Evolutionary conservation across 371 early-diverging fungal species (phyloP).

Genomic region (Spraguea lophii): DNA sequence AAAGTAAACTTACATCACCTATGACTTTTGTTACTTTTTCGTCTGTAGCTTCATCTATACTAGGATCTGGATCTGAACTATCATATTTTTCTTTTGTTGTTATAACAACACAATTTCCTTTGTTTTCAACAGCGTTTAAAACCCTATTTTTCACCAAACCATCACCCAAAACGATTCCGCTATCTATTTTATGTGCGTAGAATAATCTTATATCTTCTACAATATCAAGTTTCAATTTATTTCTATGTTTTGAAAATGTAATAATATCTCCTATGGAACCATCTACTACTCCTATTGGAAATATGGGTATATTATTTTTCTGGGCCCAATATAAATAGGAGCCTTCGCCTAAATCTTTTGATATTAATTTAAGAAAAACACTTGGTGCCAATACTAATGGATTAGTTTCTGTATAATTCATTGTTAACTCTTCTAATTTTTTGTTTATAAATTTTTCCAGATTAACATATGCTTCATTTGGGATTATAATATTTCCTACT

Average conservation of each 20-base stretch:
- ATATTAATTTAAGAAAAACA: slow-evolving; percentile 67
- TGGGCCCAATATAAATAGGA: slow-evolving; percentile 84
- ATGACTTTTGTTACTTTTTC: slow-evolving; percentile 71
- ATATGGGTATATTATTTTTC: slow-evolving; percentile 84
- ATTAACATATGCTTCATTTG: slow-evolving; percentile 90
- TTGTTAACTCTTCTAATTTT: slow-evolving; percentile 62
- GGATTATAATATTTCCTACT: slow-evolving; percentile 88
- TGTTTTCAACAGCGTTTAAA: slow-evolving; percentile 78
- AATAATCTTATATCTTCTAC: slow-evolving; percentile 77
- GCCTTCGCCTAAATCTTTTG: slow-evolving; percentile 72
- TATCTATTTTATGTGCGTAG: slow-evolving; percentile 73
- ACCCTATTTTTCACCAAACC: slow-evolving; percentile 96
- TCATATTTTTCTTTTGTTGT: slow-evolving; percentile 96
- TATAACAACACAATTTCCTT: slow-evolving; percentile 62
- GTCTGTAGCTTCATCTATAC: slow-evolving; percentile 79
- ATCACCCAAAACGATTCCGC: slow-evolving; percentile 86
- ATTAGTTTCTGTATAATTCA: slow-evolving; percentile 30
- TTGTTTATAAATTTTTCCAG: slow-evolving; percentile 92
- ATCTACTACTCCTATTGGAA: slow-evolving; percentile 89
- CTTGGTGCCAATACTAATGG: slow-evolving; percentile 68
- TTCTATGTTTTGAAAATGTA: slow-evolving; percentile 73
- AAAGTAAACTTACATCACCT: slow-evolving; percentile 79
- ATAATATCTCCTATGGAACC: slow-evolving; percentile 96
- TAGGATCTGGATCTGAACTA: slow-evolving; percentile 93
- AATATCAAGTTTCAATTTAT: slow-evolving; percentile 78